Percentiles rank a stretch among this genome's conserved stretches.
Evolutionary conservation across 2,329 filamentous ascomycete species (phyloP).

Genomic region (Stromatinia cepivora): DNA sequence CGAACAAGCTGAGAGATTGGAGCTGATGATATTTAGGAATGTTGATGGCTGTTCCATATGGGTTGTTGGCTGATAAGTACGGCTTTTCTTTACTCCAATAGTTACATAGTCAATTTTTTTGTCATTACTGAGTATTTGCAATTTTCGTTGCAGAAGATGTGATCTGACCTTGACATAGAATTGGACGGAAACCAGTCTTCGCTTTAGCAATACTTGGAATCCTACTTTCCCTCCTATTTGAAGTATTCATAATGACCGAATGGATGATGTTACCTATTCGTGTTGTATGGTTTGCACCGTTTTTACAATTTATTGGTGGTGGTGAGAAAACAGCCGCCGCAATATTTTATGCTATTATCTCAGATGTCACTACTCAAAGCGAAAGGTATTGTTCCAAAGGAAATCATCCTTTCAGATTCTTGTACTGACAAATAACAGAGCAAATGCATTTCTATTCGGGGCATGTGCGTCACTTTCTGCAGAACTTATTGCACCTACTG

Average conservation of each 20-base stretch:
- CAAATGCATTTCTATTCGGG: conserved; percentile 43
- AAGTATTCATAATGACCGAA: conserved; percentile 42
- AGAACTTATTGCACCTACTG: conserved; percentile 43
- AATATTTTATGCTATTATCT: conserved; percentile 42
- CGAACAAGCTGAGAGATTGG: not conserved
- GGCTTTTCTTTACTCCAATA: conserved; percentile 6
- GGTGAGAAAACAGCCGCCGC: conserved; percentile 42
- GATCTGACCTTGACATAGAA: conserved; percentile 26
- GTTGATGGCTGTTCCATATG: conserved; percentile 44
- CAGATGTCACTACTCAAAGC: conserved; percentile 44
- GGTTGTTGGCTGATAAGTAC: conserved; percentile 44
- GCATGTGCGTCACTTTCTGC: conserved; percentile 39
- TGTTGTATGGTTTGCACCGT: conserved; percentile 42
- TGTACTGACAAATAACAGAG: conserved; percentile 35
- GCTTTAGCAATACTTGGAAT: conserved; percentile 40
- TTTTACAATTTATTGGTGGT: conserved; percentile 42
- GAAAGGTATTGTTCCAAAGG: conserved; percentile 38
- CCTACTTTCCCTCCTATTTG: conserved; percentile 36
- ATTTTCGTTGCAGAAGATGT: not conserved
- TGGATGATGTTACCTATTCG: conserved; percentile 40
- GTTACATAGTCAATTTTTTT: not conserved
- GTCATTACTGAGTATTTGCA: not conserved
- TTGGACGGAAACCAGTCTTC: conserved; percentile 44
- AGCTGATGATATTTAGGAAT: conserved; percentile 31
- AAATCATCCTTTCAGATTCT: not conserved